phyloP scores from a whole-genome alignment of 257 asterid genomes.

The Gentiana dahurica region DNA sequence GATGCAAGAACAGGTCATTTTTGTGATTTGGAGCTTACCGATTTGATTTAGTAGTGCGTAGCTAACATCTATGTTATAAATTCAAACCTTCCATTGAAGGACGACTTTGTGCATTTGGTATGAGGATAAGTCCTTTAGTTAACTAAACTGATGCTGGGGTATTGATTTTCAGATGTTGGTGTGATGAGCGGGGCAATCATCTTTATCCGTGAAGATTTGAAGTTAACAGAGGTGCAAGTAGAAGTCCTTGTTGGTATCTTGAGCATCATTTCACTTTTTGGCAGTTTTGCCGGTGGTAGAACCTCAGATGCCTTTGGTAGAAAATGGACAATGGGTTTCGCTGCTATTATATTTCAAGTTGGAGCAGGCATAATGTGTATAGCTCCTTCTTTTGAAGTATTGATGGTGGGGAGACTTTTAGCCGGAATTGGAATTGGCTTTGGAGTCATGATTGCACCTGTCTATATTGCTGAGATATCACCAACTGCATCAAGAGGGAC shows the following conservation, averaged over 20 bases:
- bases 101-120: too few relatives aligned
- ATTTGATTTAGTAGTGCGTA: too few relatives aligned
- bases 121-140: too few relatives aligned
- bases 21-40: too few relatives aligned
- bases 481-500: constrained; percentile 71
- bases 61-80: too few relatives aligned
- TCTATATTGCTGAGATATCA: constrained; percentile 89
- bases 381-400: constrained; percentile 60
- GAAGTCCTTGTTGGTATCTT: constrained; percentile 73
- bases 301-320: constrained; percentile 79
- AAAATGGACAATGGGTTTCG: constrained; percentile 93
- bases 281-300: constrained; percentile 79
- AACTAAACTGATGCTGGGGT: too few relatives aligned
- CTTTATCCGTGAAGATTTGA: constrained; percentile 69
- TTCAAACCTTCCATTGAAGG: too few relatives aligned
- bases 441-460: constrained; percentile 91
- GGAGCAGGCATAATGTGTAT: constrained; percentile 76
- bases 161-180: constrained; percentile 64
- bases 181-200: constrained; percentile 95
- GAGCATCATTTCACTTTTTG: constrained; percentile 73
- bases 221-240: constrained; percentile 66
- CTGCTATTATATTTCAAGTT: constrained; percentile 62
- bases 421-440: constrained; percentile 87
- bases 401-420: constrained; percentile 65
- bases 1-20: too few relatives aligned